A percentile compares a stretch with the other conserved stretches of the same genome.
These are phyloP conservation scores for Klebsormidium nitens DNA, from an alignment of 139 green algal species.

Conservation along the genomic window DNA sequence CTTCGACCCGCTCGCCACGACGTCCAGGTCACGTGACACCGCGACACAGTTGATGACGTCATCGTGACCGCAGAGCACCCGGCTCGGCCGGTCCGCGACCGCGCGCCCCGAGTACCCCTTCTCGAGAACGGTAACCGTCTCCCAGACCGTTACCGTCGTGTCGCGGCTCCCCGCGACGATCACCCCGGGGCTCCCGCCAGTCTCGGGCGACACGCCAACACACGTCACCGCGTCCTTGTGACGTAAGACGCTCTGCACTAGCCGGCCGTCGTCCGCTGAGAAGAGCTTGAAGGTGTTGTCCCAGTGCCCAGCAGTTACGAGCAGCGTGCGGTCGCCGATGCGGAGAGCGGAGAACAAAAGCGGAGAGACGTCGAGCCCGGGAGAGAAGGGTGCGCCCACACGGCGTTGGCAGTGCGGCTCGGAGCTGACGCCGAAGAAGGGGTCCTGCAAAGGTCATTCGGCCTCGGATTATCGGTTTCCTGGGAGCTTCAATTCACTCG, in stretches of 20 bases:
- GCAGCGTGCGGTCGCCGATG: too few species aligned
- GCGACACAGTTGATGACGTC: slow-evolving; percentile 52
- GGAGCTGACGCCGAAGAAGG: slow-evolving; percentile 8
- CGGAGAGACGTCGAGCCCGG: neutral
- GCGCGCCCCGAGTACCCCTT: neutral
- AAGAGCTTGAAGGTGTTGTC: slow-evolving; percentile 34
- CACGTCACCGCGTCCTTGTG: slow-evolving; percentile 65
- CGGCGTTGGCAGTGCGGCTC: neutral
- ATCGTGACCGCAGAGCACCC: slow-evolving; percentile 53
- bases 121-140: slow-evolving; percentile 8
- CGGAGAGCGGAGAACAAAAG: too few species aligned
- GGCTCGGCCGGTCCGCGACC: slow-evolving; percentile 36
- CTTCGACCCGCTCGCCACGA: slow-evolving; percentile 41
- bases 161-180: slow-evolving; percentile 54
- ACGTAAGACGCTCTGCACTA: slow-evolving; percentile 47
- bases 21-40: slow-evolving; percentile 51
- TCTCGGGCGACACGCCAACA: neutral
- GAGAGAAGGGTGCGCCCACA: slow-evolving; percentile 6
- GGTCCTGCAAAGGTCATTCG: too few species aligned
- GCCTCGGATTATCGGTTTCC: too few species aligned
- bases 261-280: neutral
- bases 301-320: slow-evolving; percentile 27
- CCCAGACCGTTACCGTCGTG: slow-evolving; percentile 64
- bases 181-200: slow-evolving; percentile 17
- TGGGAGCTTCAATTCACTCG: too few species aligned